A percentile compares a stretch with the other conserved stretches of the same genome.
phyloP scores from a whole-genome alignment of 768 basidiomycete species.

The Dioszegia aurantiaca region DNA sequence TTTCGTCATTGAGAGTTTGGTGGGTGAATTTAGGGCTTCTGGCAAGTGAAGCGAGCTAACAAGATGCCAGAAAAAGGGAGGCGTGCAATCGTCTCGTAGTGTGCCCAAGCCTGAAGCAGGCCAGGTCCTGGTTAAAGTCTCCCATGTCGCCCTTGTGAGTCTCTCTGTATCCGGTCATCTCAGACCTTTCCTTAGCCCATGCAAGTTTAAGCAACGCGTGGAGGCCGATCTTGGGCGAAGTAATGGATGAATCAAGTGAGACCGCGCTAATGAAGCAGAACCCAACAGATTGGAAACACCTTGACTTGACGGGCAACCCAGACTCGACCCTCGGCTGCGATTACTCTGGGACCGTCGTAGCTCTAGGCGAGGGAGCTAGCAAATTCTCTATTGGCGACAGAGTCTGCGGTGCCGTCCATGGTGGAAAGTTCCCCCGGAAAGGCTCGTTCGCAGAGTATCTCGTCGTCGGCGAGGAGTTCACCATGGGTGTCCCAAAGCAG shows the following conservation, averaged over 20 bases:
- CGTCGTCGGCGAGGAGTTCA: constrained; percentile 25
- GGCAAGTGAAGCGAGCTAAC: no score
- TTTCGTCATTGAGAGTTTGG: constrained; percentile 2
- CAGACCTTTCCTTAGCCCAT: no score
- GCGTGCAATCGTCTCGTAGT: constrained; percentile 13
- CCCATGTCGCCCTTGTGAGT: constrained; percentile 34
- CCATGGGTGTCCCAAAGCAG: constrained; percentile 33
- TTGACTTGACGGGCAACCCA: constrained; percentile 15
- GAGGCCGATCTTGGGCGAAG: no score
- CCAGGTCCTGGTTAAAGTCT: constrained; percentile 43
- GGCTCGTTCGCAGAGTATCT: constrained; percentile 40
- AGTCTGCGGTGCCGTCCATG: constrained; percentile 39
- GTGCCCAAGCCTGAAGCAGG: constrained; percentile 28
- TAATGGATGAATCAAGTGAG: no score
- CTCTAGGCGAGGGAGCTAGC: constrained; percentile 16
- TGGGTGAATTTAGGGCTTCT: background rate
- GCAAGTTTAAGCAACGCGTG: no score
- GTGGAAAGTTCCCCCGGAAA: constrained; percentile 32
- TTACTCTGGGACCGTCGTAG: constrained; percentile 33
- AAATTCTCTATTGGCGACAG: constrained; percentile 31
- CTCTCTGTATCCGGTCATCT: no score
- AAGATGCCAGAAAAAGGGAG: constrained; percentile 5
- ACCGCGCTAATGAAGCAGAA: constrained; percentile 16
- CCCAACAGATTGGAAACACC: constrained; percentile 41
- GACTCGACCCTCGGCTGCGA: constrained; percentile 40